These are phyloP conservation scores for Nicotiana undulata DNA, from an alignment of 257 asterid genomes.

Conservation along the genomic window DNA sequence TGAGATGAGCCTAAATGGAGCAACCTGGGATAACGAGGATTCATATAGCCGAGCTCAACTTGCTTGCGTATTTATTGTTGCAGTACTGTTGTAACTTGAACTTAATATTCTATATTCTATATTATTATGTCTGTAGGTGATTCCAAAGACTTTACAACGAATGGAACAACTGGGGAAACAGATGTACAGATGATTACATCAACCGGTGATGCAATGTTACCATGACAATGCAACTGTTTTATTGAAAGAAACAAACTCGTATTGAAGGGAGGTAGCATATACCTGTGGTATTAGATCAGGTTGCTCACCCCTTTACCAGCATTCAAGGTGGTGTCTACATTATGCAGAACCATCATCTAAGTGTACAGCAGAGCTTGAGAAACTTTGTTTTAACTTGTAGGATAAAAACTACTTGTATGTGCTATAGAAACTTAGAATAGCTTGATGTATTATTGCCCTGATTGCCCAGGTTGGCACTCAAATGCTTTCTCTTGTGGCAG, in stretches of 20 bases:
- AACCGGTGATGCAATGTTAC: slow-evolving; percentile 48
- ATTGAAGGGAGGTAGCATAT: slow-evolving; percentile 33
- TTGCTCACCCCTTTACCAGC: slow-evolving; percentile 28
- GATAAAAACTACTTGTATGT: slow-evolving; percentile 13
- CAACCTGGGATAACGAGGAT: too few species aligned
- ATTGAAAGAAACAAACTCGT: slow-evolving; percentile 2
- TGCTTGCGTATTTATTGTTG: too few species aligned
- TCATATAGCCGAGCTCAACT: too few species aligned
- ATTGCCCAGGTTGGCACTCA: slow-evolving; percentile 82
- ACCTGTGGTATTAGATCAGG: slow-evolving; percentile 73
- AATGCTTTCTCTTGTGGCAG: slow-evolving; percentile 81
- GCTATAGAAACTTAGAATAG: slow-evolving; percentile 32
- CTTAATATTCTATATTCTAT: neutral
- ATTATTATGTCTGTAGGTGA: slow-evolving; percentile 27
- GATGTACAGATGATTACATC: slow-evolving; percentile 49
- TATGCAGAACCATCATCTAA: slow-evolving; percentile 29
- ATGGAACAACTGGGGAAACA: slow-evolving; percentile 33
- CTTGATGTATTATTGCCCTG: slow-evolving; percentile 22
- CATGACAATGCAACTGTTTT: slow-evolving; percentile 16
- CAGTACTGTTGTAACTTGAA: neutral
- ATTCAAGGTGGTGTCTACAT: slow-evolving; percentile 17
- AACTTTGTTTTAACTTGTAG: slow-evolving; percentile 19
- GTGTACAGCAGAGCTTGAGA: slow-evolving; percentile 41
- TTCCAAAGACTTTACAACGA: slow-evolving; percentile 23
- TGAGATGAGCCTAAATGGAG: too few species aligned